Base-by-base conservation (phyloP, 306 rosid genomes). In the Fragaria vesca region DNA sequence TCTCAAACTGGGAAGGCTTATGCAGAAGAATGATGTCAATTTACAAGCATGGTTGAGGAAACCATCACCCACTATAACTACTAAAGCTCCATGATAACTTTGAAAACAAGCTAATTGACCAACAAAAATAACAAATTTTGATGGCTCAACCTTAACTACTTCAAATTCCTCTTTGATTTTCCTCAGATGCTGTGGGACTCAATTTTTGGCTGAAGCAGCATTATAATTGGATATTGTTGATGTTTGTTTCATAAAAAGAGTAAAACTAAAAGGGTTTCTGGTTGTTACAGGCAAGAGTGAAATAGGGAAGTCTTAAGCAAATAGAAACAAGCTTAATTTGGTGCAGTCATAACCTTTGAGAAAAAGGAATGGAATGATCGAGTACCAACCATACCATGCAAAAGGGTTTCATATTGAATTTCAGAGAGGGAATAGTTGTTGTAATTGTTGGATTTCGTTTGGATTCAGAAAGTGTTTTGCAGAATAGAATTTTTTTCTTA, bases 91-190 rank as follows among this genome's bases (percentile, higher is more conserved):
- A 11, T 2, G 15, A 83, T 58, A 51, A 57, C 86, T 80, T 86
- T 36, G 60, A 79, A 66, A 78, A 24, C 67, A 87, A 88, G 84
- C 43, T 75, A 43, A 12, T 63, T 40, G 81, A 75, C 55, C 26
- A 62, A 61, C 66, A 65, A n/a, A 72, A 79, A 48, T 36, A 78
- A 81, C 79, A 74, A 79, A 58, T 71, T 66, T 74, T 74, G 91
- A 88, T 81, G 68, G 81, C 80, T 88, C 85, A 60, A 54, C 51
- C 81, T 32, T 69, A 87, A 89, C 96, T n/a, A 86, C 80, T 85
- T 58, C 54, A 7, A 10, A 71, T 62, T 38, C 61, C 83, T 40
- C 55, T 62, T 48, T 24, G 13, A 9, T 34, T 36, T 66, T 66
- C 48, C 42, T 67, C 8, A 32, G 43, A 15, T 26, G 66, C 71